Evolutionary conservation across 768 basidiomycete species (phyloP), one percentile per base, ranked within the genome.

Genomic region (Boletus reticuloceps): DNA sequence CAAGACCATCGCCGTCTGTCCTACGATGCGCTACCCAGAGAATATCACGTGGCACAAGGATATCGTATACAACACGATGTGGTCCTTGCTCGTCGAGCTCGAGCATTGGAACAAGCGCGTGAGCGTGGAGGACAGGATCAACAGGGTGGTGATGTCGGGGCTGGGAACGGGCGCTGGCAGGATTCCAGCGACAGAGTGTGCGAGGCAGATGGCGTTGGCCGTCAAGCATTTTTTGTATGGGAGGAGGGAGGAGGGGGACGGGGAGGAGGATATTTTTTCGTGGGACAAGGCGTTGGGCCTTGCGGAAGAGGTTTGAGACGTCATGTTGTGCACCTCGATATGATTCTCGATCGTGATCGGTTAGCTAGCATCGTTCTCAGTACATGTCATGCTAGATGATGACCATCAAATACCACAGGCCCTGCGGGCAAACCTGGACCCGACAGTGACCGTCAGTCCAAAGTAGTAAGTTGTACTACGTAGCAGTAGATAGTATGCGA

Each of bases 61-160:
- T 50, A 60, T 74, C 31, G 69, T 72, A 20, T 73, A 72, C 59
- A 69, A 73, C 43, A 63, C 57, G 17, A 67, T 69, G 64, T 74
- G 70, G 73, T 57, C 55, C 38, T 53, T 74, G 20, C 57, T 71
- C 6, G 61, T 57, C 20, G 59, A 63, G 48, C 32, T 74, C 12
- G 56, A 60, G 50, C 56, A 44, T 4, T 69, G 69, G 66, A 71
- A 70, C 50, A 34, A 51, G 40, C 44, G 47, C 11, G 45, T 16
- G 19, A 29, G 44, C 12, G 56, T 47, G 32, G 56, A 54, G 8
- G 46, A 42, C 31, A 50, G 46, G 37, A 55, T 50, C 54, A 46
- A 46, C 13, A 55, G 22, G 20, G 54, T 56, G 3, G 6, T 44
- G 34, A 52, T 48, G 50, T 44, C 55, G 27, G 51, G 55, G 31